A percentile compares a stretch with the other conserved stretches of the same genome.
Conservation (phyloP, 2,329 filamentous ascomycete genomes). For the Aspergillus candidus region DNA sequence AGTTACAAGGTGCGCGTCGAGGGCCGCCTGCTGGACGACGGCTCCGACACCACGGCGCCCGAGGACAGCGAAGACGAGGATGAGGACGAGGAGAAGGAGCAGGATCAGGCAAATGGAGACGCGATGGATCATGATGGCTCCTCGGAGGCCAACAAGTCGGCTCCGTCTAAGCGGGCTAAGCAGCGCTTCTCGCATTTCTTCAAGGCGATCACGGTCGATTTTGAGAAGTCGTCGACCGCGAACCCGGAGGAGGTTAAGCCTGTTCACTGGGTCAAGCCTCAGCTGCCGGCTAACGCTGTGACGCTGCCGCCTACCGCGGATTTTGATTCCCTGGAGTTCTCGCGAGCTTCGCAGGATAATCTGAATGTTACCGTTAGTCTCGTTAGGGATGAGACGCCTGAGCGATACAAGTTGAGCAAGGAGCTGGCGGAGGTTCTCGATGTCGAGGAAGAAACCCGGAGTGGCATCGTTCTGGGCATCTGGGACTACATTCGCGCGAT, state of each 20-base stretch:
- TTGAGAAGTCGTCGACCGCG: constrained; percentile 41
- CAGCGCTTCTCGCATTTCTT: constrained; percentile 47
- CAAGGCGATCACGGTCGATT: constrained; percentile 48
- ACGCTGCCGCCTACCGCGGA: constrained; percentile 61
- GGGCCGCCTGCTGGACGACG: constrained; percentile 71
- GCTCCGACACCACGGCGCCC: constrained; percentile 48
- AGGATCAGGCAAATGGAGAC: constrained; percentile 35
- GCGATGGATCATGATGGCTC: constrained; percentile 58
- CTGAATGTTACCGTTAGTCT: constrained; percentile 86
- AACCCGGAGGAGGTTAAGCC: constrained; percentile 40
- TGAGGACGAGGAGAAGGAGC: constrained; percentile 34
- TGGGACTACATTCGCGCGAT: constrained; percentile 92
- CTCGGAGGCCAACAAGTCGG: constrained; percentile 22
- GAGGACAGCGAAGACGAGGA: constrained; percentile 44
- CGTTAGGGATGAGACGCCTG: constrained; percentile 73
- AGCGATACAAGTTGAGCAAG: constrained; percentile 73
- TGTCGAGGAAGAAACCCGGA: constrained; percentile 76
- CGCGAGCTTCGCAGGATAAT: constrained; percentile 87
- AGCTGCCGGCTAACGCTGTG: constrained; percentile 44
- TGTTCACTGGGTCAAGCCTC: constrained; percentile 84
- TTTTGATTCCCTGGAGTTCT: constrained; percentile 88
- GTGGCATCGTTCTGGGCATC: constrained; percentile 81
- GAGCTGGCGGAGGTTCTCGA: constrained; percentile 79
- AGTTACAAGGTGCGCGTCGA: constrained; percentile 85
- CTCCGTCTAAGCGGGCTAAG: constrained; percentile 22